Evolutionary conservation across 169 alveolate genomes (phyloP), one percentile per base, ranked within the genome.

Genomic region (Plasmodium gaboni): DNA sequence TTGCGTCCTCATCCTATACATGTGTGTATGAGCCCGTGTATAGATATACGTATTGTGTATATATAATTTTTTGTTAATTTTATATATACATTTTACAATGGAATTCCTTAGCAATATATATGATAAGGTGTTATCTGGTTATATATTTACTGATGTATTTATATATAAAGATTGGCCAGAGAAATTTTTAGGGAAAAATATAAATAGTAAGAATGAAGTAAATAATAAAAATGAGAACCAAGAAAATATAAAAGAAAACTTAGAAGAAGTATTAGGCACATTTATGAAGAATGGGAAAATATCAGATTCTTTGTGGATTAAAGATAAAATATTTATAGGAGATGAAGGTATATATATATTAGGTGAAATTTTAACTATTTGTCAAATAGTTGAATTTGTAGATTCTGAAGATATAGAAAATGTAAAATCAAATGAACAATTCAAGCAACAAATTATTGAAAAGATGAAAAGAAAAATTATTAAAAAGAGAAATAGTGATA

Each of bases 111-210:
- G 89, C 26, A 78, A 78, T 60, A 78, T 78, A 59, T 78, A 78
- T 78, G 89, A 78, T 51, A 78, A 78, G 53, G 89, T 78, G 53
- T 55, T 78, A 69, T 78, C 89, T n/a, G 89, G 89, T 22, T 78
- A 78, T 78, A 76, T 78, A 59, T 78, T 55, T 55, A 59, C 78
- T 15, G 78, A 78, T 13, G 89, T 78, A 51, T 78, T 78, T 32
- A 78, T 42, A 50, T 78, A 78, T 78, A 78, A 78, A 60, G 17
- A 72, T 15, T 78, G 89, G 89, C 73, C 65, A 65, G 89, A 78
- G 24, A 69, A 70, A 1, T 19, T 78, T n/a, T 44, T 78, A 64
- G 89, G 89, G n/a, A 78, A 78, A 19, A 76, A 78, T 13, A 15
- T 12, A 64, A 64, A 32, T 13, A 57, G 17, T 42, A 64, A 24